Conservation (phyloP, 179 eudicot species). For the Nepenthes alata region DNA sequence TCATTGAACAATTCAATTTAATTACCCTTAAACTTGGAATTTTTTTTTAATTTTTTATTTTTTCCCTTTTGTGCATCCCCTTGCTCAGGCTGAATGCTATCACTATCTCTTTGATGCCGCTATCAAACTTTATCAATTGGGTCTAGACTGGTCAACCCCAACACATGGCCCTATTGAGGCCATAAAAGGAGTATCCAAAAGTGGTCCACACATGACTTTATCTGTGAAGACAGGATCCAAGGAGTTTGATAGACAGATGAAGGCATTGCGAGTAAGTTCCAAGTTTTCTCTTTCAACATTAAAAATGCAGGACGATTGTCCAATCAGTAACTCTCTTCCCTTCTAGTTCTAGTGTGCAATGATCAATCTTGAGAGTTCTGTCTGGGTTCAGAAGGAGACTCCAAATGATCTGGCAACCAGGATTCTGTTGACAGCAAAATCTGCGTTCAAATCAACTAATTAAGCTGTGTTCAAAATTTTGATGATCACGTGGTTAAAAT, state of each 20-base stretch:
- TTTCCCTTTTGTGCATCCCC: constrained; percentile 3
- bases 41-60: no score
- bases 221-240: constrained; percentile 26
- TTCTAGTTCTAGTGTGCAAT: background rate
- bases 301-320: background rate
- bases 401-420: no score
- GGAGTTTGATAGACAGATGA: constrained; percentile 14
- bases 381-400: no score
- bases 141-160: constrained; percentile 68
- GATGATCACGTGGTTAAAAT: no score
- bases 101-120: constrained; percentile 94
- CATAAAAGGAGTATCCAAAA: constrained; percentile 17
- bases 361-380: background rate
- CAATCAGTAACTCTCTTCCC: background rate
- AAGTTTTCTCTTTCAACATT: background rate
- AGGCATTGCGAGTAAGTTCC: constrained; percentile 43
- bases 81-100: constrained; percentile 78
- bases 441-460: no score
- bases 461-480: no score
- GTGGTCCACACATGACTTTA: constrained; percentile 14
- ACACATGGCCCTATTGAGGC: constrained; percentile 53
- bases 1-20: background rate
- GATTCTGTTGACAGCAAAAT: no score
- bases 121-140: constrained; percentile 71
- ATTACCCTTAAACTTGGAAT: background rate